These are phyloP conservation scores for Raffaelea arxii DNA, from an alignment of 2,329 filamentous ascomycete genomes.

Conservation along the genomic window DNA sequence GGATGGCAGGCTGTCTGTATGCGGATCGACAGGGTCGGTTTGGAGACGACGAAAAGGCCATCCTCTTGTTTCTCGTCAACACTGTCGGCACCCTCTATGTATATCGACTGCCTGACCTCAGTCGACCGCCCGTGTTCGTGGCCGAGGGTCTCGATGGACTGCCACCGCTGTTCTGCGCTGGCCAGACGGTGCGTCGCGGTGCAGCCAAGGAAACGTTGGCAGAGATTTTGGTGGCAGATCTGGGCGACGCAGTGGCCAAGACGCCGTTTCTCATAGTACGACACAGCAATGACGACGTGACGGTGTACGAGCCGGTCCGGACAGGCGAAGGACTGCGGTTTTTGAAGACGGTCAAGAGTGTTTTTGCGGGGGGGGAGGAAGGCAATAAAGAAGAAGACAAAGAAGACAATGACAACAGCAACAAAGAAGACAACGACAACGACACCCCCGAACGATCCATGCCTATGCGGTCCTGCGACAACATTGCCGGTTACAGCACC, in stretches of 20 bases:
- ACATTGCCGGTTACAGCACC: slow-evolving; percentile 68
- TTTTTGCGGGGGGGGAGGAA: too few relatives aligned
- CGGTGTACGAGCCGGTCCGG: slow-evolving; percentile 75
- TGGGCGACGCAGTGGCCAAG: slow-evolving; percentile 64
- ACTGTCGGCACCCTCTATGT: slow-evolving; percentile 66
- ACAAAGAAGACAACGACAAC: slow-evolving; percentile 42
- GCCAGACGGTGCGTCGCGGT: slow-evolving; percentile 60
- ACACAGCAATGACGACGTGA: slow-evolving; percentile 70
- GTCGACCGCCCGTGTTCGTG: slow-evolving; percentile 59
- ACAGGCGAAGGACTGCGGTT: slow-evolving; percentile 15
- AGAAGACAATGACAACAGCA: too few relatives aligned
- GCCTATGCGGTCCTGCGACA: slow-evolving; percentile 47
- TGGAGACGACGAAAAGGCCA: slow-evolving; percentile 36
- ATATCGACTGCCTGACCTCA: slow-evolving; percentile 55
- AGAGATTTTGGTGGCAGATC: slow-evolving; percentile 74
- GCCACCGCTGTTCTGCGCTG: slow-evolving; percentile 63
- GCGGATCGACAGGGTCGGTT: slow-evolving; percentile 49
- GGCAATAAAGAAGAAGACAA: too few relatives aligned
- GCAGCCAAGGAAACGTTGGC: slow-evolving; percentile 62
- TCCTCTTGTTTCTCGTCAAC: slow-evolving; percentile 69
- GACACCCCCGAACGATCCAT: slow-evolving; percentile 30
- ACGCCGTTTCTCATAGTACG: slow-evolving; percentile 76
- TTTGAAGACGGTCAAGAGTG: slow-evolving; percentile 2
- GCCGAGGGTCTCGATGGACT: slow-evolving; percentile 71
- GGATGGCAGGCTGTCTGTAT: slow-evolving; percentile 79